These are phyloP conservation scores for Coemansia sp. DNA, from an alignment of 192 early-diverging fungal genomes.

Conservation along the genomic window DNA sequence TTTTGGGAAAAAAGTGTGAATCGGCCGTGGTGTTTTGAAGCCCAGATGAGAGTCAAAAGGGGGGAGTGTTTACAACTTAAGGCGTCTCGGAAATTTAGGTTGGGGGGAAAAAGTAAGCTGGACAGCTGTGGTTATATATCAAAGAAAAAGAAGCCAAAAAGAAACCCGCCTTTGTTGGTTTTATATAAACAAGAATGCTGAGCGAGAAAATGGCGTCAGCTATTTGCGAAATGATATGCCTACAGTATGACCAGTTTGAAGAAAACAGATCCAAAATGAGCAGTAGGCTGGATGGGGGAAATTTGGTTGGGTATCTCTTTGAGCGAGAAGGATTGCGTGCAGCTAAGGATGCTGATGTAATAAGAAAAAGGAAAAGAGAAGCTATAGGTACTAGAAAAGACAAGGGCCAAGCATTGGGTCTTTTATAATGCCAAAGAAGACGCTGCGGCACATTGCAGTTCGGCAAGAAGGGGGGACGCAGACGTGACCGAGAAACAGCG, in stretches of 20 bases:
- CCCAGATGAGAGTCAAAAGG: not conserved
- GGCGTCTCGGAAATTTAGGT: slow-evolving; percentile 1
- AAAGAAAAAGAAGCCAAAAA: slow-evolving; percentile 1
- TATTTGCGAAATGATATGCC: not conserved
- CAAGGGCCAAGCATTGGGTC: not conserved
- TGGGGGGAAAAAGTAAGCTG: not conserved
- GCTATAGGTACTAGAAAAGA: not conserved
- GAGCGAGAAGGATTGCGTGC: slow-evolving; percentile 3
- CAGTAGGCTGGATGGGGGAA: not conserved
- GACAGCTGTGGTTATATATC: too few relatives aligned
- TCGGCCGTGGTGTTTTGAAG: not conserved
- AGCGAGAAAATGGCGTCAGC: slow-evolving; percentile 13
- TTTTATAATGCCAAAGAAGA: not conserved
- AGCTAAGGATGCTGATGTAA: slow-evolving; percentile 4
- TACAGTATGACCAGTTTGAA: slow-evolving; percentile 4
- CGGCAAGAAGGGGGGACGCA: not conserved
- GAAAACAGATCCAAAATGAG: slow-evolving; percentile 5
- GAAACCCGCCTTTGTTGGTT: slow-evolving; percentile 5
- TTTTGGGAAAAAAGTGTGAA: slow-evolving; percentile 8
- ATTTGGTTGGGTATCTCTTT: slow-evolving; percentile 9
- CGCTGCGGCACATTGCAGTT: slow-evolving; percentile 2
- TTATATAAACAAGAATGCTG: slow-evolving; percentile 9
- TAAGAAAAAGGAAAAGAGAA: slow-evolving; percentile 1
- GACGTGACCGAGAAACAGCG: slow-evolving; percentile 11
- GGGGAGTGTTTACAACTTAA: not conserved